Conservation (phyloP, 192 early-diverging fungal species). For the Hyaloraphidium curvatum region DNA sequence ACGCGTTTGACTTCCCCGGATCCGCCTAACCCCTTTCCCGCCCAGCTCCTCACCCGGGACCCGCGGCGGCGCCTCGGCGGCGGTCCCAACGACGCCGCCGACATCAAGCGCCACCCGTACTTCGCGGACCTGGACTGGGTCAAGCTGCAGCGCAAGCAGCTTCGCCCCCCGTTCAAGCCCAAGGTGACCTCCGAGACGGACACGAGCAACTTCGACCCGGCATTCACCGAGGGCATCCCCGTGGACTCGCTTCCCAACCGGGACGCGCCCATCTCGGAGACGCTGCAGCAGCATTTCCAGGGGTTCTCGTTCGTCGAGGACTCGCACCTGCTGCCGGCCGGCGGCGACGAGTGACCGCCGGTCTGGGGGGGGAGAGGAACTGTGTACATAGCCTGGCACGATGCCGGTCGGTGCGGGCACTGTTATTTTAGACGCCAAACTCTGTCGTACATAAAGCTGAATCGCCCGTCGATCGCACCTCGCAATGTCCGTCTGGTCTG, state of each 20-base stretch:
- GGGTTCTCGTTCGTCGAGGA: conserved; percentile 19
- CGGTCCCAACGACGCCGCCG: conserved; percentile 26
- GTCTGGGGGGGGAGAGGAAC: no score
- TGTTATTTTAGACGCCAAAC: no score
- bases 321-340: neutral
- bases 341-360: no score
- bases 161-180: conserved; percentile 48
- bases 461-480: no score
- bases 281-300: conserved; percentile 24
- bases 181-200: conserved; percentile 31
- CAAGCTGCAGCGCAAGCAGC: conserved; percentile 34
- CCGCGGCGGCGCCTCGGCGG: conserved; percentile 35
- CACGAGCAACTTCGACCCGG: conserved; percentile 27
- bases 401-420: no score
- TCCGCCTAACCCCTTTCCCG: neutral
- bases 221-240: conserved; percentile 25
- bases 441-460: no score
- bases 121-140: conserved; percentile 44
- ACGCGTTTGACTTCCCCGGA: neutral
- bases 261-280: conserved; percentile 18
- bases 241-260: conserved; percentile 22
- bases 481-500: no score
- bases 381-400: no score
- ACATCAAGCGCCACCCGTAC: conserved; percentile 40
- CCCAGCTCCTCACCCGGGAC: conserved; percentile 40